Evolutionary conservation across 2,329 filamentous ascomycete genomes (phyloP), one percentile per base, ranked within the genome.

Genomic region (Monosporascus sp.): DNA sequence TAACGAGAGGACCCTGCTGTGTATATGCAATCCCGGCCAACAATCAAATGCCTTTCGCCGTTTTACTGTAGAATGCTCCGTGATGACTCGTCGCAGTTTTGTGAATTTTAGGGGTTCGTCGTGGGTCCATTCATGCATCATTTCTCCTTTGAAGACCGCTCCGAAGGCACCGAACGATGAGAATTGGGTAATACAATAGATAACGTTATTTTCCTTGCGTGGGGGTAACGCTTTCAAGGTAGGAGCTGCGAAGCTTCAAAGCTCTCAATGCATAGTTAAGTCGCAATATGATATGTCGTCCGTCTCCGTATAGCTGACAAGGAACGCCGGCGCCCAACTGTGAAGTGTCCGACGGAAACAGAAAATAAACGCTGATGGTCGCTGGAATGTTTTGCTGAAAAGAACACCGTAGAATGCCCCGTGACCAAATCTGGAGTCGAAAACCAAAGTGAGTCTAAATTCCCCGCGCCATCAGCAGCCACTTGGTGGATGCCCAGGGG

Each of bases 321-420:
- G 50, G 20, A 47, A 56, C 52, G 56, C 53, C 54, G 56, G 57
- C 53, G 56, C 47, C 47, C 49, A 54, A 57, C 48, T 54, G 48
- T 51, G 50, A 34, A 49, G 49, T 31, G 42, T 52, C 53, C 57
- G 53, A 41, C 31, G 20, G 41, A 24, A 55, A 54, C 51, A 50
- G 39, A 49, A 54, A 39, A 57, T 51, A 51, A 53, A 63, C 63
- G 64, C 62, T 65, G 52, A 65, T 63, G 58, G 57, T 61, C 59
- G 60, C 57, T 65, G 58, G 31, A 14, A 14, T 34, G 31, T 34
- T 34, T 34, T 34, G 31, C 31, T 34, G 57, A 61, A 58, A 45
- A 46, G 42, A 62, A 63, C 60, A 65, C 64, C 65, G 41, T 60
- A 57, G 49, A 58, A 68, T 66, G 64, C 63, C 61, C 55, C 57